These are phyloP conservation scores for Acorus calamus DNA, from an alignment of 106 monocot species.

Conservation along the genomic window DNA sequence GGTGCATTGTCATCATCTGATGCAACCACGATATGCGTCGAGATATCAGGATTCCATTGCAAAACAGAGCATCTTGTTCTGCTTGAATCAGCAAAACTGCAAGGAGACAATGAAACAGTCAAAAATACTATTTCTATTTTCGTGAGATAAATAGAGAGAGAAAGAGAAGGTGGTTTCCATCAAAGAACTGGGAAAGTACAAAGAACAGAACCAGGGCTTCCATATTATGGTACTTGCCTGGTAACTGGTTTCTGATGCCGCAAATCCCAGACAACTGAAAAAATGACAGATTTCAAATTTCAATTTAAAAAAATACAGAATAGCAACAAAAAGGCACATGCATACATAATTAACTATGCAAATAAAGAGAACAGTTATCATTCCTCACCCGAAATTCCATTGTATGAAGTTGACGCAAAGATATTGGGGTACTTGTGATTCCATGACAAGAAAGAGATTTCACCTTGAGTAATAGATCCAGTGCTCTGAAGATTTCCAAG, in stretches of 20 bases:
- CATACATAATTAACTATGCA: neutral
- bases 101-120: slow-evolving; percentile 2
- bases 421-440: slow-evolving; percentile 84
- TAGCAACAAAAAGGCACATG: neutral
- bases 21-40: slow-evolving; percentile 77
- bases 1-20: slow-evolving; percentile 90
- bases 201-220: neutral
- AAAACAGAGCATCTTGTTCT: slow-evolving; percentile 86
- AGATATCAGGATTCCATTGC: slow-evolving; percentile 97
- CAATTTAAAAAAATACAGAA: neutral
- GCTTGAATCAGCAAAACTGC: slow-evolving; percentile 79
- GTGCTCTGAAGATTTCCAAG: slow-evolving; percentile 29
- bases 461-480: slow-evolving; percentile 68
- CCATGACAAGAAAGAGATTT: slow-evolving; percentile 88
- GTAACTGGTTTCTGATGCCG: slow-evolving; percentile 71
- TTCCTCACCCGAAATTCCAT: slow-evolving; percentile 65
- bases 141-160: no score
- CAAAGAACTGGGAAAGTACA: neutral
- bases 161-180: neutral
- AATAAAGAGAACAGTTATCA: no score
- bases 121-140: no score
- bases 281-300: neutral
- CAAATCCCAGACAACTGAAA: slow-evolving; percentile 95
- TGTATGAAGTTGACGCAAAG: slow-evolving; percentile 85
- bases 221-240: slow-evolving; percentile 37